phyloP scores from a whole-genome alignment of 257 asterid species.

The Solanum pennellii region DNA sequence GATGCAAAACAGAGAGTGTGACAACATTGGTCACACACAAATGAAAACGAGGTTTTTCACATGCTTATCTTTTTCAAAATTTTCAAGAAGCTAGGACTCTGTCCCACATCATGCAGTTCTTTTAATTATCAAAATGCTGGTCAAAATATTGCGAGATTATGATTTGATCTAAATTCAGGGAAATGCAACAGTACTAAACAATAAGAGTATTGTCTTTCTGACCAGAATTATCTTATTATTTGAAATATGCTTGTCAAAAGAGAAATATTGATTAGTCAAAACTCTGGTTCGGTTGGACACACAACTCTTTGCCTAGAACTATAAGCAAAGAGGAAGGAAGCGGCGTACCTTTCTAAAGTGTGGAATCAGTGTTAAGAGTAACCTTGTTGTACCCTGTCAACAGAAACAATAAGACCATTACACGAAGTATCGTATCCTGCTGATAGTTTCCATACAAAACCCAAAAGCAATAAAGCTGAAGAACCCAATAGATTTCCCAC shows the following conservation, averaged over 20 bases:
- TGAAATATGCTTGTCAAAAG: neutral
- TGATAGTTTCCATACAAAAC: neutral
- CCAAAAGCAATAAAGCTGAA: neutral
- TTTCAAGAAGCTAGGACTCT: neutral
- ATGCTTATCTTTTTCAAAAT: neutral
- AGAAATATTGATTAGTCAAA: neutral
- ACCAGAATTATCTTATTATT: neutral
- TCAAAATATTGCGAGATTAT: neutral
- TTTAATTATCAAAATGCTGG: neutral
- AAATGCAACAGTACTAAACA: neutral
- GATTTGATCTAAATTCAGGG: neutral
- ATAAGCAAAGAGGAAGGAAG: neutral
- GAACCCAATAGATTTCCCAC: neutral
- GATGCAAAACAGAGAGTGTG: neutral
- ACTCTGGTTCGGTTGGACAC: neutral
- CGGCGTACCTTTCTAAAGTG: slow-evolving; percentile 78
- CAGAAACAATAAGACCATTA: neutral
- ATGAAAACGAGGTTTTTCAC: neutral
- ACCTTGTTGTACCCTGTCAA: slow-evolving; percentile 75
- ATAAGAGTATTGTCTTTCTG: neutral
- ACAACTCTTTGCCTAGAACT: neutral
- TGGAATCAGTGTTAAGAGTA: slow-evolving; percentile 73
- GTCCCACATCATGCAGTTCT: neutral
- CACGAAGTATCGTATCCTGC: neutral
- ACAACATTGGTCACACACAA: neutral